phyloP scores from a whole-genome alignment of 2,329 filamentous ascomycete species.

The Simplicillium aogashimaense region DNA sequence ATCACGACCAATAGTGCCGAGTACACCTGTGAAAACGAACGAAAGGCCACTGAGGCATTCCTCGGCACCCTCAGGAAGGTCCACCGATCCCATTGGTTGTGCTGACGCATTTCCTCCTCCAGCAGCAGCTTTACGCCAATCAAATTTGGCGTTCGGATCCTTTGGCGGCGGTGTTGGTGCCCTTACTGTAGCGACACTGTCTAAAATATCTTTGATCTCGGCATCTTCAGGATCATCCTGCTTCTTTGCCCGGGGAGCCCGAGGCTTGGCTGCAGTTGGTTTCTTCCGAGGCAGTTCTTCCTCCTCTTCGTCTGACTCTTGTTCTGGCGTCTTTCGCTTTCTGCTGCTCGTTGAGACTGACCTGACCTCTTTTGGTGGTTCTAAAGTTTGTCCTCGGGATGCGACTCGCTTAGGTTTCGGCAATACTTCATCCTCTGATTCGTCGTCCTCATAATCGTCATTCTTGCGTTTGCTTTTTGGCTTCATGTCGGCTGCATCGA shows the following conservation, averaged over 20 bases:
- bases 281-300: slow-evolving; percentile 53
- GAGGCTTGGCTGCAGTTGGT: slow-evolving; percentile 45
- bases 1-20: slow-evolving; percentile 71
- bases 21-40: slow-evolving; percentile 91
- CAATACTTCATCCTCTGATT: slow-evolving; percentile 59
- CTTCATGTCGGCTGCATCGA: slow-evolving; percentile 66
- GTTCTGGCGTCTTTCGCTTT: slow-evolving; percentile 49
- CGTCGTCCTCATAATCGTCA: slow-evolving; percentile 66
- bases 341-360: slow-evolving; percentile 23
- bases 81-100: slow-evolving; percentile 53
- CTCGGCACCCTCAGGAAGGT: slow-evolving; percentile 73
- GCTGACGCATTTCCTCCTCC: slow-evolving; percentile 49
- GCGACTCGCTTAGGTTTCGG: slow-evolving; percentile 51
- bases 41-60: slow-evolving; percentile 84
- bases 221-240: slow-evolving; percentile 56
- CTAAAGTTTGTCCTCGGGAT: slow-evolving; percentile 25
- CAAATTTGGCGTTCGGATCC: slow-evolving; percentile 64
- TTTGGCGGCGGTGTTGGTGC: slow-evolving; percentile 75
- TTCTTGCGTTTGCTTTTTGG: slow-evolving; percentile 56
- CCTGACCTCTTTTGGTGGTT: slow-evolving; percentile 16
- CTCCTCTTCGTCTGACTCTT: slow-evolving; percentile 45
- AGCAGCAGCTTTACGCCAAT: slow-evolving; percentile 56
- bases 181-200: slow-evolving; percentile 74
- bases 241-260: slow-evolving; percentile 54
- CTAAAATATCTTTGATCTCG: slow-evolving; percentile 70